These are phyloP conservation scores for Venturia oleaginea DNA, from an alignment of 2,329 filamentous ascomycete genomes.

Conservation along the genomic window DNA sequence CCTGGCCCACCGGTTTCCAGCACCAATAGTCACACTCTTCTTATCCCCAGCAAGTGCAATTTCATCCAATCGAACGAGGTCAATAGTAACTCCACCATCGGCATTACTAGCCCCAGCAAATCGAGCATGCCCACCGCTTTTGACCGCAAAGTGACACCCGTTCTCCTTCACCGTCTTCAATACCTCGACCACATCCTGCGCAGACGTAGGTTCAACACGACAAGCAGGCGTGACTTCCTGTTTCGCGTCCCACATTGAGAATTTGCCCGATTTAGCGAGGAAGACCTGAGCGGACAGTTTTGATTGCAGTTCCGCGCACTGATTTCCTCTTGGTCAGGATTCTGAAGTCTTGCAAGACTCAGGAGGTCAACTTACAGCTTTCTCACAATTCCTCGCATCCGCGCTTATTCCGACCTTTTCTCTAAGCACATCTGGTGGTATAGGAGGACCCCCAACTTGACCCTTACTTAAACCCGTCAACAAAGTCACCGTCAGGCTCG, in stretches of 20 bases:
- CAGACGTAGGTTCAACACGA: background rate
- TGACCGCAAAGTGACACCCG: slow-evolving; percentile 12
- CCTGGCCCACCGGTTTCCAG: slow-evolving; percentile 8
- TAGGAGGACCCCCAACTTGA: background rate
- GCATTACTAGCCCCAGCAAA: slow-evolving; percentile 13
- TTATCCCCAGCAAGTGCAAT: slow-evolving; percentile 10
- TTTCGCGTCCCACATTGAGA: background rate
- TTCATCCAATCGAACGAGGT: slow-evolving; percentile 7
- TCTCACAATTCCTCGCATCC: background rate
- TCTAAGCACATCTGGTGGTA: background rate
- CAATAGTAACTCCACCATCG: slow-evolving; percentile 14
- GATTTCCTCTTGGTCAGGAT: background rate
- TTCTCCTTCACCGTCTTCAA: background rate
- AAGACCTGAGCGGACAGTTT: background rate
- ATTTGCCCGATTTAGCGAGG: background rate
- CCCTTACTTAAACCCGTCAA: background rate
- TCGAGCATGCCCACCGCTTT: slow-evolving; percentile 12
- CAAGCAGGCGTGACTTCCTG: slow-evolving; percentile 6
- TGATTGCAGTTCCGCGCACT: background rate
- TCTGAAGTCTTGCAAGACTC: too few relatives aligned
- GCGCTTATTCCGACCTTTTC: background rate
- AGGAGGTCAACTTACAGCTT: background rate
- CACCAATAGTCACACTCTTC: slow-evolving; percentile 9
- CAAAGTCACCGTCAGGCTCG: background rate
- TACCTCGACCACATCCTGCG: background rate